Base-by-base conservation (phyloP, 2,329 filamentous ascomycete species). In the Ascocoryne sarcoides region DNA sequence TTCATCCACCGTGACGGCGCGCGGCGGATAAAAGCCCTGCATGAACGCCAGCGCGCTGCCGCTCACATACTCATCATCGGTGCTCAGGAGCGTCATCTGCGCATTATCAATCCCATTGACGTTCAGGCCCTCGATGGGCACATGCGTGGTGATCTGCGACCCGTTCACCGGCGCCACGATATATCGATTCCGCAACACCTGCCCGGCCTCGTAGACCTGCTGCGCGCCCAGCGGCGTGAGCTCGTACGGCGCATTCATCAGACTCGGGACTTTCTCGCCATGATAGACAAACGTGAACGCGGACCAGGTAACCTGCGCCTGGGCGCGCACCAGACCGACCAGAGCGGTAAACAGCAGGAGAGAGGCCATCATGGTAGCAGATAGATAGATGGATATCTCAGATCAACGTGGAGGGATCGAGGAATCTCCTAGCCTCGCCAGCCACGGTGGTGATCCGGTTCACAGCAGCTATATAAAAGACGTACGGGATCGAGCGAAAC, bases 21-120 rank as follows among this genome's bases (percentile, higher is more conserved):
- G 12, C 43, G 86, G 84, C 2, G 88, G 87, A 56, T 94, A 95
- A 3, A 95, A 68, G 4, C 82, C 87, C 59, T 95, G 88, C 51
- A 92, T 64, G 61, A 94, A 93, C 1, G 81, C 86, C 37, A 75
- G 66, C 23, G 84, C 85, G 2, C 84, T 79, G 45, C 73, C 79
- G 37, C 78, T 74, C 21, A 89, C 55, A 54, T 64, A 70, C 18
- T 61, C 57, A 37, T 70, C 64, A 4, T 60, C 55, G 26, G 56
- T 65, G 15, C 66, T 64, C 21, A 63, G 47, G 23, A 73, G 50
- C 21, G 58, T 54, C 14, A 78, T 50, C 49, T 75, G 66, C 2
- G 43, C 50, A 43, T 71, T 73, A 51, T 75, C 64, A 35, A 77
- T 65, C n/a, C 61, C 60, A 43, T 69, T 56, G 7, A 49, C 36